Conservation (phyloP, 1,139 yeast genomes). For the Petasospora rhodanensis region DNA sequence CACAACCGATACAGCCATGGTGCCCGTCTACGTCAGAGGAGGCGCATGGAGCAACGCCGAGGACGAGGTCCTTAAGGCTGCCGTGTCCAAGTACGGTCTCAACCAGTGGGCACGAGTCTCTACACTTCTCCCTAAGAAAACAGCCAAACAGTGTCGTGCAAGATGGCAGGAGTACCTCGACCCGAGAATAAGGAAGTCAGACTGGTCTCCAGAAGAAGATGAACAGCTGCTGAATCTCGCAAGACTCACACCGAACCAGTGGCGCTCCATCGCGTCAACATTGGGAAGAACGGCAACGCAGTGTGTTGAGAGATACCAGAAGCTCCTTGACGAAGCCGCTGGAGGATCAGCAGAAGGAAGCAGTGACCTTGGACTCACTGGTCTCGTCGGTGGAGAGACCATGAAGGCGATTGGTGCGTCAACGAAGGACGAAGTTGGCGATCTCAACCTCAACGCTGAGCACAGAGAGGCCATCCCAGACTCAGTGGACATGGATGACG, state of each 20-base stretch:
- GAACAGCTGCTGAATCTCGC: constrained; percentile 63
- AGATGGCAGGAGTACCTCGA: constrained; percentile 90
- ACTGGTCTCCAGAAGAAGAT: constrained; percentile 80
- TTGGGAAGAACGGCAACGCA: constrained; percentile 85
- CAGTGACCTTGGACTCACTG: constrained; percentile 39
- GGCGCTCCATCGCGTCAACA: constrained; percentile 83
- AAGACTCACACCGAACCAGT: constrained; percentile 79
- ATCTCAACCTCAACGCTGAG: constrained; percentile 68
- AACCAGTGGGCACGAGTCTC: constrained; percentile 95
- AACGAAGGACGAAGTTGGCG: constrained; percentile 40
- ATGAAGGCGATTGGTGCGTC: constrained; percentile 38
- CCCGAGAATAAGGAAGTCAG: constrained; percentile 59
- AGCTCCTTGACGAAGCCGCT: constrained; percentile 57
- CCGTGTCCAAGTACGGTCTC: constrained; percentile 87
- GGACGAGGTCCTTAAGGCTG: constrained; percentile 65
- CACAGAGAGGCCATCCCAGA: constrained; percentile 83
- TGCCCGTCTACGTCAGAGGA: constrained; percentile 77
- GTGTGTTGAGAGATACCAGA: constrained; percentile 84
- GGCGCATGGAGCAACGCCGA: constrained; percentile 92
- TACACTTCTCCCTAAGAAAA: constrained; percentile 76
- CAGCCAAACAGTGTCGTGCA: constrained; percentile 89
- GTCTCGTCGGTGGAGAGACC: constrained; percentile 58
- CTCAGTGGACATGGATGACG: constrained; percentile 75
- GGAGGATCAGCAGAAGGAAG: constrained; percentile 18
- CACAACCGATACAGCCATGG: too few relatives aligned